Conservation (phyloP, 2,329 filamentous ascomycete species). For the Dactylella cylindrospora region DNA sequence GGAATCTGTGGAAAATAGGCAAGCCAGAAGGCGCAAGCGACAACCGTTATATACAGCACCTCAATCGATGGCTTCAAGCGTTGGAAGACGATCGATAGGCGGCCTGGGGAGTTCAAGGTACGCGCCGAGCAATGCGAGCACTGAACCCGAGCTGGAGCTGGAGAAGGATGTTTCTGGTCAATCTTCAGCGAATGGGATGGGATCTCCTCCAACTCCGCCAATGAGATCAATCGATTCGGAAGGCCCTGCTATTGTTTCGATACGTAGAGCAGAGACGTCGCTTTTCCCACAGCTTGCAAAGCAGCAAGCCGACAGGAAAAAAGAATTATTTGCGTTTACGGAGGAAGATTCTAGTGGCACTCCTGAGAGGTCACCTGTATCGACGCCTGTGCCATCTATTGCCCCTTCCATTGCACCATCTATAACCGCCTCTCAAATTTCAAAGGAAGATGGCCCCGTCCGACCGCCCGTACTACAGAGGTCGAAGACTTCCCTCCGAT, state of each 20-base stretch:
- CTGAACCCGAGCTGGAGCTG: constrained; percentile 25
- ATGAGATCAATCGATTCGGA: constrained; percentile 23
- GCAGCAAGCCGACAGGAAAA: constrained; percentile 3
- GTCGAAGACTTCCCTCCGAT: constrained; percentile 45
- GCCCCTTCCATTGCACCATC: constrained; percentile 36
- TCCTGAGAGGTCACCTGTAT: constrained; percentile 39
- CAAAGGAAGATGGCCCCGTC: not conserved
- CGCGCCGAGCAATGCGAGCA: constrained; percentile 34
- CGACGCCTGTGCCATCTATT: constrained; percentile 27
- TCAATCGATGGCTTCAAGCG: constrained; percentile 43
- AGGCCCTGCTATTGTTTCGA: constrained; percentile 33
- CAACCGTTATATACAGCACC: constrained; percentile 27
- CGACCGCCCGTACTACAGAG: constrained; percentile 41
- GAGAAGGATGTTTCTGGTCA: constrained; percentile 33
- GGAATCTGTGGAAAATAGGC: constrained; percentile 1
- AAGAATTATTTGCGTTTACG: constrained; percentile 20
- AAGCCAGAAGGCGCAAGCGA: constrained; percentile 8
- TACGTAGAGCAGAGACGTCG: constrained; percentile 41
- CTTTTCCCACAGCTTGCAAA: constrained; percentile 39
- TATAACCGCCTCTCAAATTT: constrained; percentile 4
- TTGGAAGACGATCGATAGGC: constrained; percentile 24
- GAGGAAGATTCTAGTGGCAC: constrained; percentile 44
- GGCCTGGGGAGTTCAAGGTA: constrained; percentile 33
- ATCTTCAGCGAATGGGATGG: constrained; percentile 16
- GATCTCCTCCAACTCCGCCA: constrained; percentile 31